Evolutionary conservation across 306 rosid species (phyloP).

Genomic region (Vigna trinervia): DNA sequence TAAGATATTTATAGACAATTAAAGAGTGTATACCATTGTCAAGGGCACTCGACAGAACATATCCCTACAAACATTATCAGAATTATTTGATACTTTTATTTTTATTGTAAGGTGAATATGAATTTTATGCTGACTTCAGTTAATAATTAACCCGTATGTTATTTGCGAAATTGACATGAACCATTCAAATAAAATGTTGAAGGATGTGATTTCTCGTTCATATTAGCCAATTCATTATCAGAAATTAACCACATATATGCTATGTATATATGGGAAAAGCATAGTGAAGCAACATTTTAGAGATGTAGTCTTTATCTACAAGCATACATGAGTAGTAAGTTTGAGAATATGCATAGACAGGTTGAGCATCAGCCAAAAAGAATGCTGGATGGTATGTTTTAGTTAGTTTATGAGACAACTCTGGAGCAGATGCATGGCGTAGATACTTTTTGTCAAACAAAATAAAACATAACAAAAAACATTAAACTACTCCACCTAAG

Average conservation of each 20-base stretch:
- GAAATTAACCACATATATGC: too few species aligned
- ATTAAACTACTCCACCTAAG: not conserved
- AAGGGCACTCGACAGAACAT: too few species aligned
- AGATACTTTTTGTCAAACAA: conserved; percentile 4
- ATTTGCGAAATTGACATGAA: not conserved
- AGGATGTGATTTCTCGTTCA: not conserved
- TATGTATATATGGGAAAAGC: not conserved
- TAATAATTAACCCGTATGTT: not conserved
- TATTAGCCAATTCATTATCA: too few species aligned
- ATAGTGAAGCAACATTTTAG: not conserved
- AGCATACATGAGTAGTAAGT: not conserved
- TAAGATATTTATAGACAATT: too few species aligned
- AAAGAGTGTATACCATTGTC: too few species aligned
- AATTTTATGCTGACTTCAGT: not conserved
- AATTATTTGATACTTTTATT: not conserved
- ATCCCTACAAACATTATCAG: not conserved
- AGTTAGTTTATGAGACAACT: not conserved
- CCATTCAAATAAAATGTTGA: not conserved
- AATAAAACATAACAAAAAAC: not conserved
- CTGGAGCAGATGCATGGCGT: not conserved
- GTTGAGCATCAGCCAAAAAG: conserved; percentile 9
- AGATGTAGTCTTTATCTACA: not conserved
- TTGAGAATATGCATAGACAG: not conserved
- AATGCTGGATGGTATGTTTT: conserved; percentile 21
- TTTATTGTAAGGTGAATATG: not conserved